These are phyloP conservation scores for Trypanosoma lewisi DNA, from an alignment of 208 protist species.

Conservation along the genomic window DNA sequence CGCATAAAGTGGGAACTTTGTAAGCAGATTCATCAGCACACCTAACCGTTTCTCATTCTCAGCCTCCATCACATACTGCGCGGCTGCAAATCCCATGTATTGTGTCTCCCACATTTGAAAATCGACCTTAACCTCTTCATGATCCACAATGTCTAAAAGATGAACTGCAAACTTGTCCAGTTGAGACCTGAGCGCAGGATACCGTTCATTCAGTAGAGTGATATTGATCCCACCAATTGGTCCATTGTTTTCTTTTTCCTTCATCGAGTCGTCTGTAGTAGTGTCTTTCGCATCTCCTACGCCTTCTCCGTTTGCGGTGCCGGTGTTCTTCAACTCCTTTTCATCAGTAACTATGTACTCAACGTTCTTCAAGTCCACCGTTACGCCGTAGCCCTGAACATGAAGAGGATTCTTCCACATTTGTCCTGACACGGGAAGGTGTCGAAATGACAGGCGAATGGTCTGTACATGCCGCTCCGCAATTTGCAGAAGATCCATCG, in stretches of 20 bases:
- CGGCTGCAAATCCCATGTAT: constrained; percentile 53
- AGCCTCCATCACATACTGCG: constrained; percentile 48
- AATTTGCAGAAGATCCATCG: constrained; percentile 30
- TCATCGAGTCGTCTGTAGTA: background rate
- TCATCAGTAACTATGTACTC: constrained; percentile 97
- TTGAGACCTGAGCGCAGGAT: constrained; percentile 27
- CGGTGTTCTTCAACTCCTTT: too few relatives aligned
- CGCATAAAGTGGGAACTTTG: constrained; percentile 86
- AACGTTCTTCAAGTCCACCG: constrained; percentile 94
- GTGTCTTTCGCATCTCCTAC: constrained; percentile 1
- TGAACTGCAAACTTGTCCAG: constrained; percentile 43
- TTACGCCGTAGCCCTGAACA: constrained; percentile 94
- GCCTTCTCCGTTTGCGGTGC: too few relatives aligned
- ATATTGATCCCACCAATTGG: constrained; percentile 49
- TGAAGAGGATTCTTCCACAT: constrained; percentile 45
- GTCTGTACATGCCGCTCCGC: constrained; percentile 14
- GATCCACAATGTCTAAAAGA: constrained; percentile 31
- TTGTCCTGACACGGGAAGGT: constrained; percentile 41
- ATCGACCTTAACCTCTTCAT: constrained; percentile 49
- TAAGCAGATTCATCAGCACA: constrained; percentile 71
- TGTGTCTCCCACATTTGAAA: constrained; percentile 71
- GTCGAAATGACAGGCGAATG: constrained; percentile 47
- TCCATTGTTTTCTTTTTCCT: constrained; percentile 1
- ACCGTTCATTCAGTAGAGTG: constrained; percentile 28
- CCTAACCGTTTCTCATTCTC: constrained; percentile 47